A percentile compares a stretch with the other conserved stretches of the same genome.
These are phyloP conservation scores for Arxiozyma slooffiae DNA, from an alignment of 1,139 yeast species.

Conservation along the genomic window DNA sequence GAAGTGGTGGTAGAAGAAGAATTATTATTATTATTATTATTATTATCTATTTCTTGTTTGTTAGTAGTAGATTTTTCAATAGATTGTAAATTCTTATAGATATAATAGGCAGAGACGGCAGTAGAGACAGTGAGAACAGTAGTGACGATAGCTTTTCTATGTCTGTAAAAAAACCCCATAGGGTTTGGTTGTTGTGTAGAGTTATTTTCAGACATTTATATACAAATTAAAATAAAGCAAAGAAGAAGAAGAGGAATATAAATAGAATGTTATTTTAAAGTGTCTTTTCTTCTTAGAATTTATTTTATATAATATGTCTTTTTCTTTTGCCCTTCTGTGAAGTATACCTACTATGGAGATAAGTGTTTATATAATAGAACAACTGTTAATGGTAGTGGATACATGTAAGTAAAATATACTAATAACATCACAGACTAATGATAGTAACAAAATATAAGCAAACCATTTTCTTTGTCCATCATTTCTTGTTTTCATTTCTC, in stretches of 20 bases:
- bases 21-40: conserved; percentile 8
- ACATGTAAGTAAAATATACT: no score
- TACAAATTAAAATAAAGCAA: no score
- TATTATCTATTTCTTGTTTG: conserved; percentile 8
- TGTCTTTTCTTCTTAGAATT: background rate
- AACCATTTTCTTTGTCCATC: no score
- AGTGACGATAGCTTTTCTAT: conserved; percentile 51
- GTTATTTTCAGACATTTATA: background rate
- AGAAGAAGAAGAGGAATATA: no score
- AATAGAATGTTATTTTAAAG: background rate
- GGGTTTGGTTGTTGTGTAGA: conserved; percentile 11
- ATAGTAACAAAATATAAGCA: no score
- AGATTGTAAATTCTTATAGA: conserved; percentile 33
- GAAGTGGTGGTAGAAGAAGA: conserved; percentile 5
- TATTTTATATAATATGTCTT: background rate
- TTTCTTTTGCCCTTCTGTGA: no score
- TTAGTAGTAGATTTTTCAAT: background rate
- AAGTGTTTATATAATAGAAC: no score
- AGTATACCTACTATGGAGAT: no score
- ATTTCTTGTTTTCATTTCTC: no score
- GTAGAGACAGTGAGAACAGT: conserved; percentile 56
- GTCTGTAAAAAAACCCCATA: conserved; percentile 41
- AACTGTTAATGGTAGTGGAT: no score
- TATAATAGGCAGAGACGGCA: conserved; percentile 50
- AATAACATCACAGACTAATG: no score